Evolutionary conservation across 169 alveolate species (phyloP).

Genomic region (Perkinsus marinus): DNA sequence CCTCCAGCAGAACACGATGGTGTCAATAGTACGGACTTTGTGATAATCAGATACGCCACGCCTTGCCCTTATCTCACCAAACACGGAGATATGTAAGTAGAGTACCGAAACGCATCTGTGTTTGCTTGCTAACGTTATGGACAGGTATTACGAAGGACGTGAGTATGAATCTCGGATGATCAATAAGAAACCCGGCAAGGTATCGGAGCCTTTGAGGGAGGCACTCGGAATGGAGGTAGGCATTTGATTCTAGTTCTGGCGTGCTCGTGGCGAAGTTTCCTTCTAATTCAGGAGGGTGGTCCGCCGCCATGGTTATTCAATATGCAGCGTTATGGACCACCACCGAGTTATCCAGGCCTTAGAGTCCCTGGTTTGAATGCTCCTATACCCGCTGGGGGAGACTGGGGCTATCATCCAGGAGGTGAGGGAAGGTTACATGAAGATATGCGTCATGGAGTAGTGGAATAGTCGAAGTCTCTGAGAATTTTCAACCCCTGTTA

Average conservation of each 20-base stretch:
- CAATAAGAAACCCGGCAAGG: constrained; percentile 81
- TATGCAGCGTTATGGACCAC: constrained; percentile 94
- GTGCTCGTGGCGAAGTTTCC: constrained; percentile 20
- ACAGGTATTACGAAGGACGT: constrained; percentile 85
- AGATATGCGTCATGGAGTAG: no score
- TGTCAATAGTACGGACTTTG: no score
- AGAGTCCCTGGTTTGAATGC: constrained; percentile 88
- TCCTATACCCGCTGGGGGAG: constrained; percentile 63
- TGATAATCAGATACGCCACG: neutral
- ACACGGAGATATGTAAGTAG: constrained; percentile 72
- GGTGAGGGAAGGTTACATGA: neutral
- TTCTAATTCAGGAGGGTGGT: constrained; percentile 46
- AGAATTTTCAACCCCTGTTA: no score
- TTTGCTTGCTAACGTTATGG: constrained; percentile 60
- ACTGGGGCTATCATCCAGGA: constrained; percentile 53
- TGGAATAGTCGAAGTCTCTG: no score
- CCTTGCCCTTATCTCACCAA: constrained; percentile 79
- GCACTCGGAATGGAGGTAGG: constrained; percentile 78
- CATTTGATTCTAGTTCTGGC: neutral
- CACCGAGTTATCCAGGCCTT: constrained; percentile 93
- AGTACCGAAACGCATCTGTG: neutral
- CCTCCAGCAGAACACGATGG: no score
- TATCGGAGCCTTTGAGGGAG: constrained; percentile 75
- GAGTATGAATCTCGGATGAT: constrained; percentile 82
- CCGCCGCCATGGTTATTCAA: constrained; percentile 90